Percentiles rank a stretch among this genome's conserved stretches.
Conservation (phyloP, 2,329 filamentous ascomycete species). For the Fonsecaea nubica region DNA sequence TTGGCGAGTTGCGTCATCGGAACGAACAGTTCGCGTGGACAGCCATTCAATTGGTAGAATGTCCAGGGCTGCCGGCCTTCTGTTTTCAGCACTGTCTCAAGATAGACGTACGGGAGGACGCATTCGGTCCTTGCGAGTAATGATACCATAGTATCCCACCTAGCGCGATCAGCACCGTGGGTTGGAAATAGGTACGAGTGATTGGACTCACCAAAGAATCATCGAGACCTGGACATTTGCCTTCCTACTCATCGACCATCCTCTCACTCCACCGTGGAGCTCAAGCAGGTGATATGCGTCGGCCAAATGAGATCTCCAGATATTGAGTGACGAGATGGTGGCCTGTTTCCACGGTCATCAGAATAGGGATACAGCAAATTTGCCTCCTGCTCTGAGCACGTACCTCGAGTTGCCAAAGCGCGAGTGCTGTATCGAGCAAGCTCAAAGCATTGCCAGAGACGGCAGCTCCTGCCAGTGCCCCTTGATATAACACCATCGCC, state of each 20-base stretch:
- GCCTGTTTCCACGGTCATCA: neutral
- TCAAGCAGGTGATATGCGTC: conserved; percentile 19
- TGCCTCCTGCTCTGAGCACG: neutral
- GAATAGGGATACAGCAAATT: neutral
- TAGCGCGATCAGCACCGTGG: neutral
- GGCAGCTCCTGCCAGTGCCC: conserved; percentile 5
- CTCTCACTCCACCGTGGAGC: conserved; percentile 16
- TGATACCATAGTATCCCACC: conserved; percentile 28
- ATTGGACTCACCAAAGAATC: conserved; percentile 16
- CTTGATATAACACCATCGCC: conserved; percentile 20
- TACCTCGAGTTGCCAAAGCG: conserved; percentile 22
- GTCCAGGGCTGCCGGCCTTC: conserved; percentile 28
- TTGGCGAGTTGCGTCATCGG: conserved; percentile 25
- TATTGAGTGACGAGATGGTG: conserved; percentile 18
- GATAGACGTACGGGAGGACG: conserved; percentile 20
- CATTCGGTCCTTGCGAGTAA: conserved; percentile 21
- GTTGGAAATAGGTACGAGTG: neutral
- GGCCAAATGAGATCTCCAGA: conserved; percentile 19
- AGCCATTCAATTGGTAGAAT: conserved; percentile 29
- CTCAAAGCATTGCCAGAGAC: conserved; percentile 7
- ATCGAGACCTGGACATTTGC: conserved; percentile 20
- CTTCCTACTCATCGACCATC: conserved; percentile 13
- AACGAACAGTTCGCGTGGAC: conserved; percentile 26
- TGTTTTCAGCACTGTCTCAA: conserved; percentile 20
- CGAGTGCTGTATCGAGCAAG: conserved; percentile 18